Conservation (phyloP, 2,329 filamentous ascomycete species). For the Zymoseptoria passerinii region DNA sequence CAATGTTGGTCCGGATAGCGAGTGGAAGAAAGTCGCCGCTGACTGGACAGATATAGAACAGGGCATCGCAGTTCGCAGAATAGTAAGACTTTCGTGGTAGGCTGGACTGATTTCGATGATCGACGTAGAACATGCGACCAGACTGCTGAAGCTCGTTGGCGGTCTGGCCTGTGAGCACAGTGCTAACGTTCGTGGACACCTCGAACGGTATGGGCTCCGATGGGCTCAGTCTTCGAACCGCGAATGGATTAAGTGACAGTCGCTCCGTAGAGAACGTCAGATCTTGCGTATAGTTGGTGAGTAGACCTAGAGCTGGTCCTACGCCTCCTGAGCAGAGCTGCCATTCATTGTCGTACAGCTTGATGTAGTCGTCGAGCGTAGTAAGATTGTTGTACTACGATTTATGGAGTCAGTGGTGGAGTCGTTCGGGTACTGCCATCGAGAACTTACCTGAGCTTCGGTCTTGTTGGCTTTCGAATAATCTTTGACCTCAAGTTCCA, state of each 20-base stretch:
- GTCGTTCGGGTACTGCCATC: neutral
- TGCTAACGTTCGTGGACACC: conserved; percentile 27
- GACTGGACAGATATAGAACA: conserved; percentile 40
- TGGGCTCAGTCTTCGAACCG: conserved; percentile 29
- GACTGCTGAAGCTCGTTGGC: conserved; percentile 28
- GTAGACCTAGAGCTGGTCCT: conserved; percentile 31
- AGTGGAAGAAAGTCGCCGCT: conserved; percentile 41
- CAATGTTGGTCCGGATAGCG: conserved; percentile 42
- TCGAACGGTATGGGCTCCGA: conserved; percentile 33
- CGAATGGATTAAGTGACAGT: conserved; percentile 37
- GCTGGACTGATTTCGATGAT: conserved; percentile 34
- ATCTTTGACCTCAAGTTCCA: neutral
- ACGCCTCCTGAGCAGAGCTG: conserved; percentile 27
- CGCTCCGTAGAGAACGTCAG: conserved; percentile 43
- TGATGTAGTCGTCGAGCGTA: conserved; percentile 30
- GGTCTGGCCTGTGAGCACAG: conserved; percentile 28
- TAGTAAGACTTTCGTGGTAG: conserved; percentile 24
- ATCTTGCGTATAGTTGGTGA: conserved; percentile 42
- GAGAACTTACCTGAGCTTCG: neutral
- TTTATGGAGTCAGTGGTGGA: neutral
- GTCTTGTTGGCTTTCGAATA: neutral
- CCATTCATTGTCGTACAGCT: conserved; percentile 39
- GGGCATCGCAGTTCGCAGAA: conserved; percentile 38
- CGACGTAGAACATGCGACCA: conserved; percentile 39
- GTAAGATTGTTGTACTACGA: conserved; percentile 15